phyloP scores from a whole-genome alignment of 2,329 filamentous ascomycete species.

The Coniochaeta ligniaria region DNA sequence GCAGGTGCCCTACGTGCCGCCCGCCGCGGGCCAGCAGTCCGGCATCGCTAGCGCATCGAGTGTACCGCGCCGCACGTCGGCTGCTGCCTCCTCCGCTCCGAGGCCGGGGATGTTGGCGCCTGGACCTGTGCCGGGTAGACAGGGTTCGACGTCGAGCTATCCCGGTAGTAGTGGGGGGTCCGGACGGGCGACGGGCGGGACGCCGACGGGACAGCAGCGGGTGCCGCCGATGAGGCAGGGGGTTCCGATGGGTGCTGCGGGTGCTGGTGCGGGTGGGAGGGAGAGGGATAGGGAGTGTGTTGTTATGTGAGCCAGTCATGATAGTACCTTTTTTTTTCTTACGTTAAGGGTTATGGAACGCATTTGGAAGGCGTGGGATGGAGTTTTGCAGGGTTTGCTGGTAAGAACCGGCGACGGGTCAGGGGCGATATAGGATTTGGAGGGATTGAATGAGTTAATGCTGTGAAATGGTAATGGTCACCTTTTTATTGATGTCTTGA shows the following conservation, averaged over 20 bases:
- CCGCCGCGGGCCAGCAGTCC: slow-evolving; percentile 17
- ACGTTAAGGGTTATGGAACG: too few species aligned
- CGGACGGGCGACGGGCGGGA: background rate
- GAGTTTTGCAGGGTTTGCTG: background rate
- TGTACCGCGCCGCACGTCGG: background rate
- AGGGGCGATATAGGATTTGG: too few species aligned
- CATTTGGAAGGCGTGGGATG: background rate
- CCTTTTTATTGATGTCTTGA: too few species aligned
- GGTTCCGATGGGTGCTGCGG: background rate
- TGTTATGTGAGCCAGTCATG: background rate
- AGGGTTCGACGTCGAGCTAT: background rate
- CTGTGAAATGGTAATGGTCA: too few species aligned
- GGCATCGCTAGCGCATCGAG: background rate
- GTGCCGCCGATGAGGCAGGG: background rate
- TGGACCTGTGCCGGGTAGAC: background rate
- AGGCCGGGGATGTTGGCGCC: background rate
- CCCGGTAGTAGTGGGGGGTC: background rate
- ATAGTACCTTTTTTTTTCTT: background rate
- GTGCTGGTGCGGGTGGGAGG: background rate
- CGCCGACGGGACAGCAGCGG: background rate
- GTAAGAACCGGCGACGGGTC: too few species aligned
- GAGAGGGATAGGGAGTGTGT: background rate
- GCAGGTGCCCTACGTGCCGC: slow-evolving; percentile 43
- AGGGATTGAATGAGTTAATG: too few species aligned
- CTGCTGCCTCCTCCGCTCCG: background rate